Base-by-base conservation (phyloP, 2,329 filamentous ascomycete species). In the Penicillium aurantiogriseum region DNA sequence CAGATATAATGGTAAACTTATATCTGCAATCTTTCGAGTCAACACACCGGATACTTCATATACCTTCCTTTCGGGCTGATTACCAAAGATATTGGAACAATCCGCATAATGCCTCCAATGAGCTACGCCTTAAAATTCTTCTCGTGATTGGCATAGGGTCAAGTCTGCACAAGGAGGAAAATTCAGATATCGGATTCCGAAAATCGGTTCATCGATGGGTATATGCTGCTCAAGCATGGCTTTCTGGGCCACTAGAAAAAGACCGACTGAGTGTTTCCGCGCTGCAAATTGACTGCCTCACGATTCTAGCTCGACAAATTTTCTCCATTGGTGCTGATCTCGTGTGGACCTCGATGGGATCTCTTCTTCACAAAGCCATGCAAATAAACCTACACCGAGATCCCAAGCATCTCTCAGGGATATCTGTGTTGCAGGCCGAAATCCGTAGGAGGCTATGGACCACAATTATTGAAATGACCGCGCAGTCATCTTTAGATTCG, bases 271-370 rank as follows among this genome's bases (percentile, higher is more conserved):
- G 56, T 25, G 59, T 73, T 19, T 51, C 21, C 17, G 65, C 60
- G 9, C 53, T 74, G 4, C 72, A 74, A 47, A 59, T 68, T 4
- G 58, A 70, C 40, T 70, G 70, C 42, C 58, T 74, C 19, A 43
- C 60, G 11, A 54, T 74, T 8, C 55, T 73, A 15, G 39, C 39
- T 42, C 19, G 39, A 1, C 38, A 39, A 21, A 21, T 42, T 23
- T 42, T 23, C 19, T 42, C 39, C 0, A 42, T 42, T 6, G 39
- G 39, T 6, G 39, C 39, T 23, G 39, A 42, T 23, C 39, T 42
- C 7, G 39, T 23, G 6, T 42, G 39, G 39, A 23, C 39, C 21
- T 42, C 39, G 6, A 42, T 42, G 21, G 39, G 19, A 5, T 15
- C 39, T 23, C 19, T 42, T 5, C 6, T 42, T 7, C 21, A 42